Base-by-base conservation (phyloP, 1,284 basidiomycete species). In the Tylopilus sp. region DNA sequence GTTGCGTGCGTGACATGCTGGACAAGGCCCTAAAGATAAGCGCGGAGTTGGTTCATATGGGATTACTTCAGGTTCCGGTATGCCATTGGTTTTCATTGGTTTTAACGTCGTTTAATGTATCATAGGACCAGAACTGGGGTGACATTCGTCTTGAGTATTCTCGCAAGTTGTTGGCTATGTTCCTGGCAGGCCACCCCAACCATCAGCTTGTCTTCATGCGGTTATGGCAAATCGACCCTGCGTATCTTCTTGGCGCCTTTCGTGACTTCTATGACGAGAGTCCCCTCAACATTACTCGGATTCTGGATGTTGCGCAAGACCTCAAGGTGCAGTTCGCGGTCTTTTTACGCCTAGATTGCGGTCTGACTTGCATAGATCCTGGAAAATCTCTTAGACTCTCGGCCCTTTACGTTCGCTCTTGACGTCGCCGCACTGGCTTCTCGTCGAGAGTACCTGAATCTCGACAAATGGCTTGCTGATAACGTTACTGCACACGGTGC, bases 181-280 rank as follows among this genome's bases (percentile, higher is more conserved):
- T 99, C 75, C 77, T 99, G 41, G 85, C 83, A 18, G 89, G 92
- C 6, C 90, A 97, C 63, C 92, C 93, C 7, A 94, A 94, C 57
- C 91, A 96, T 59, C 91, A 96, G 58, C 81, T 99, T 19, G 95
- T 98, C 49, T 98, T 99, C 73, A 92, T 96, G 83, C 81, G 92
- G 49, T 84, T 99, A 52, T 96, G 91, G 88, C 89, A 95, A 62
- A 89, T 90, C 42, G 84, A 95, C 60, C 89, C 88, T 1, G 74
- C 82, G 0, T 90, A 94, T 63, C 79, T 98, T 42, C 85, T 92
- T 8, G 82, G 86, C 48, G 89, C 92, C 2, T 88, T 99, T 68
- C 81, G 86, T 42, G 90, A 92, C 59, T 95, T 94, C 64, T 98
- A 98, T 68, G 79, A 86, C 44, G 93, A 96, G 63, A 93, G 86